phyloP scores from a whole-genome alignment of 2,329 filamentous ascomycete species.

The Colletotrichum neosansevieriae region DNA sequence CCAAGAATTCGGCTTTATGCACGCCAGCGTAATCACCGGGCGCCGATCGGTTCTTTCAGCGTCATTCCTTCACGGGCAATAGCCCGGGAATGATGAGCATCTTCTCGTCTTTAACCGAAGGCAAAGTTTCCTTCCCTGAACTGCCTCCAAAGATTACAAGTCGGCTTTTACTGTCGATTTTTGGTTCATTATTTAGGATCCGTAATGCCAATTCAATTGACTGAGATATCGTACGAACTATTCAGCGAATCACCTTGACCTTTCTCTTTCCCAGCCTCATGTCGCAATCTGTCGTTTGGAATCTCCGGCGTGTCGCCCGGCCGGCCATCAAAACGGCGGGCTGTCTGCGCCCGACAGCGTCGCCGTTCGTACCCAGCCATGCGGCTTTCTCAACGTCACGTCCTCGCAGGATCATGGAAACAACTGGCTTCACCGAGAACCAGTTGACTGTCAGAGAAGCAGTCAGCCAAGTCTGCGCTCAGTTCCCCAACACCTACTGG shows the following conservation, averaged over 20 bases:
- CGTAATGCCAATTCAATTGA: too few species aligned
- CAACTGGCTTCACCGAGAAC: constrained; percentile 77
- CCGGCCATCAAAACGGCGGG: constrained; percentile 2
- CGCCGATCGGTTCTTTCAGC: neutral
- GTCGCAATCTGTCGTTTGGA: neutral
- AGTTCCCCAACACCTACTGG: constrained; percentile 83
- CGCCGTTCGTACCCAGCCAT: too few species aligned
- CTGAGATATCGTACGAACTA: neutral
- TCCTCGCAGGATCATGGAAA: constrained; percentile 71
- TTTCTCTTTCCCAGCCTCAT: neutral
- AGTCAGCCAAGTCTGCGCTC: constrained; percentile 74
- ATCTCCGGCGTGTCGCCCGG: constrained; percentile 15
- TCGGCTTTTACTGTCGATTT: neutral
- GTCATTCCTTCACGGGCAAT: constrained; percentile 1
- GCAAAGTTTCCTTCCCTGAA: neutral
- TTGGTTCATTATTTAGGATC: neutral
- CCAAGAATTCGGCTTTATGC: constrained; percentile 31
- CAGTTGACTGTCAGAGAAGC: constrained; percentile 80
- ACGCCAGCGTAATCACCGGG: constrained; percentile 8
- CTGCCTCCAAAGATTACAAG: neutral
- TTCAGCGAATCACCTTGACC: too few species aligned
- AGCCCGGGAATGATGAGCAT: constrained; percentile 1
- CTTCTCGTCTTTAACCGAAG: neutral
- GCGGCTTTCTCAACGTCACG: constrained; percentile 52
- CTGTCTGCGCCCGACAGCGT: neutral